These are phyloP conservation scores for Trichomonascaceae sp. DNA, from an alignment of 1,139 yeast genomes.

Conservation along the genomic window DNA sequence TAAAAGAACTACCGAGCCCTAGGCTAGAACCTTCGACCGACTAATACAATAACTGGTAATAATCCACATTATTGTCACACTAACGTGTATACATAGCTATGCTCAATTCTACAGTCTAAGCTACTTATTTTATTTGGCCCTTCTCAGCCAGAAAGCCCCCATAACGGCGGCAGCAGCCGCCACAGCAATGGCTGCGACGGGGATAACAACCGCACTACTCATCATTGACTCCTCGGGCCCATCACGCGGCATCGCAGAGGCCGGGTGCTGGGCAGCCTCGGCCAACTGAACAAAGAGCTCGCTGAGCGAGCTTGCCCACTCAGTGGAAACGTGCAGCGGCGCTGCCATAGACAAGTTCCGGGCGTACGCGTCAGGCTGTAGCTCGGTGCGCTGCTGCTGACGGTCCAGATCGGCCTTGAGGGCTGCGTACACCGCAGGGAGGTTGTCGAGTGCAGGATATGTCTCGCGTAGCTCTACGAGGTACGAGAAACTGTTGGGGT, in stretches of 20 bases:
- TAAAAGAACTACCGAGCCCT: no score
- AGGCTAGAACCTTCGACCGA: no score
- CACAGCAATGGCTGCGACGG: no score
- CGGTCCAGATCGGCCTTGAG: conserved; percentile 89
- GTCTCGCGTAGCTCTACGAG: conserved; percentile 52
- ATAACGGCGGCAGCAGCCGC: no score
- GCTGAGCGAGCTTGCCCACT: conserved; percentile 76
- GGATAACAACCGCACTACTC: no score
- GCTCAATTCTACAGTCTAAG: no score
- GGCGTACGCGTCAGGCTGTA: conserved; percentile 82
- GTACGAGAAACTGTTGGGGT: conserved; percentile 86
- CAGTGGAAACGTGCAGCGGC: conserved; percentile 75
- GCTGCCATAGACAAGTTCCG: conserved; percentile 54
- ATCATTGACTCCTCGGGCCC: conserved; percentile 62
- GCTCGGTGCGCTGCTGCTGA: conserved; percentile 78
- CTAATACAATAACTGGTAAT: no score
- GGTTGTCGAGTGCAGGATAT: conserved; percentile 46
- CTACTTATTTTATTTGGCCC: no score
- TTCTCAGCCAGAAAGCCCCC: no score
- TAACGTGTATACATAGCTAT: no score
- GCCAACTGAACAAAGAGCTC: conserved; percentile 80
- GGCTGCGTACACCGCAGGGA: conserved; percentile 84
- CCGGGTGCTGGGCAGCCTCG: conserved; percentile 76
- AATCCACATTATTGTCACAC: no score
- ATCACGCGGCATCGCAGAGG: conserved; percentile 65